Base-by-base conservation (phyloP, 129 eudicot genomes). In the Centaurea solstitialis region DNA sequence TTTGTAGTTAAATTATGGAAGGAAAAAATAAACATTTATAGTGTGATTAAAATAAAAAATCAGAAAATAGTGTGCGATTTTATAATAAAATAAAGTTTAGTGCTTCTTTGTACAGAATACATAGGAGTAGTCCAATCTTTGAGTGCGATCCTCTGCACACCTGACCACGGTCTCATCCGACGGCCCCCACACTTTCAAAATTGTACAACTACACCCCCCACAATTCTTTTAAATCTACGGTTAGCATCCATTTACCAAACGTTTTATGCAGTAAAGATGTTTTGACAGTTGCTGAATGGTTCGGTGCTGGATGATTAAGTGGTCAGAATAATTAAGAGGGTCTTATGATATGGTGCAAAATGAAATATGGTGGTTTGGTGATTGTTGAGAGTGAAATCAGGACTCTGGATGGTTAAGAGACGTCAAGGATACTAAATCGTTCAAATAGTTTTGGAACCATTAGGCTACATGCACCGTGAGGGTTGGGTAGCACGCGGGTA, bases 41-140 rank as follows among this genome's bases (percentile, higher is more conserved):
- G 39, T n/a, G 22, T 9, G 22, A 38, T 7, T 24, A 10, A 9
- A 72, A 38, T 0, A 71, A n/a, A 11, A 71, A n/a, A 11, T 7
- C n/a, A 7, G 11, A 12, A 72, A 72, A 17, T 72, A 22, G 33
- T 12, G 17, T 65, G 70, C 33, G 5, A 37, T 71, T 38, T n/a
- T 64, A 35, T 21, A 35, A 38, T 61, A 77, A 77, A 64, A 77
- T 13, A 45, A 50, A 45, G 53, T 45, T 26, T 47, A 79, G 76
- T 30, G 76, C 69, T 50, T 43, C 40, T 68, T 47, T 69, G 17
- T 33, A 45, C 82, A 68, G 82, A 28, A 68, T 37, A 45, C 70
- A 1, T n/a, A 47, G 37, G 82, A 79, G 35, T 69, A 79, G 76
- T 79, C 82, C 82, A 69, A 79, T 69, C 82, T 20, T 68, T 45